Base-by-base conservation (phyloP, 1,284 basidiomycete genomes). In the Ceratobasidium theobromae region DNA sequence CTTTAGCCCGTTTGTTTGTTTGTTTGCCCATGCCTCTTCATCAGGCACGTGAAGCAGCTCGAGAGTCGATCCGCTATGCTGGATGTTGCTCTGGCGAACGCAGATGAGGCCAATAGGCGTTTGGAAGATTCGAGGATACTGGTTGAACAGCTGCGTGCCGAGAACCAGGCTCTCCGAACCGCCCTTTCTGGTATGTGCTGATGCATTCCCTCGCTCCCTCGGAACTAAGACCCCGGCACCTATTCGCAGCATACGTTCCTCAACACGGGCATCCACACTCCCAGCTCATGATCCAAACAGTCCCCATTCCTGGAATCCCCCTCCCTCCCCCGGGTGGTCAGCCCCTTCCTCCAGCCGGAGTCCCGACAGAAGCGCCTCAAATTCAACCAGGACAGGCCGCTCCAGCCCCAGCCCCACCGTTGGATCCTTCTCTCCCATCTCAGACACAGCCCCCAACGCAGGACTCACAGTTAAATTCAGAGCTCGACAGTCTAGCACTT, bases 41-140 rank as follows among this genome's bases (percentile, higher is more conserved):
- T 48, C 69, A 92, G 89, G 72, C 90, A 91, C 72, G 89, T 92
- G 70, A 91, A 91, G 74, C 84, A 86, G 0, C 84, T 92, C 69
- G 90, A 92, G 73, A 87, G 86, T 52, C 86, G 90, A 40, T 91
- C 89, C 0, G 86, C 88, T 72, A 80, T 92, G 30, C 82, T 92
- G 48, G 89, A 92, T 72, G 85, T 89, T 11, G 90, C 89, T 0
- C 82, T 92, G 6, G 86, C 88, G 3, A 88, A 86, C 1, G 89
- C 89, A 9, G 90, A 92, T 74, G 89, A 91, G 74, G 89, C 90
- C 9, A 91, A 91, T 73, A 81, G 89, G 11, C 84, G 90, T 25
- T 91, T 89, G 89, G 90, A 92, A 72, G 89, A 92, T 71, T 91
- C 89, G 71, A 85, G 90, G 27, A 84, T 85, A 5, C 81, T 91